A percentile compares a stretch with the other conserved stretches of the same genome.
These are phyloP conservation scores for Leishmania guyanensis DNA, from an alignment of 208 protist genomes.

Conservation along the genomic window DNA sequence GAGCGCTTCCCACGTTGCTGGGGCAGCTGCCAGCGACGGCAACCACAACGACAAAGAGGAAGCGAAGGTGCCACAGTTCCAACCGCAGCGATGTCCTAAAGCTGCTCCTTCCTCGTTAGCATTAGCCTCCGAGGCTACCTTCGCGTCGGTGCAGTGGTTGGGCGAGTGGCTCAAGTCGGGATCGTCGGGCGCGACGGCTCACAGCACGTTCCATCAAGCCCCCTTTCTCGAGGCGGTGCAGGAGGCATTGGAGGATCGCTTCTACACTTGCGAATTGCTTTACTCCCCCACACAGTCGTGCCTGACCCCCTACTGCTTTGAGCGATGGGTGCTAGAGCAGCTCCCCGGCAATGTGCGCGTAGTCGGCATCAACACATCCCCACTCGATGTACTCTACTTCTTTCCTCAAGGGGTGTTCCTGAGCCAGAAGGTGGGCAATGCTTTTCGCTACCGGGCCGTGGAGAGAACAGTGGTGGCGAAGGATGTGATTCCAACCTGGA, in stretches of 20 bases:
- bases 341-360: constrained; percentile 64
- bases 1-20: neutral
- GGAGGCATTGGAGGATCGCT: constrained; percentile 26
- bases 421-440: constrained; percentile 64
- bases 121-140: neutral
- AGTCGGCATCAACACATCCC: constrained; percentile 68
- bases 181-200: neutral
- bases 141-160: neutral
- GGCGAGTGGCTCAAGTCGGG: neutral
- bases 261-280: constrained; percentile 43
- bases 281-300: constrained; percentile 41
- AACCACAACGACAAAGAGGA: neutral
- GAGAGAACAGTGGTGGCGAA: constrained; percentile 48
- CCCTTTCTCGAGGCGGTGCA: constrained; percentile 30
- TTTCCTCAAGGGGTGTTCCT: constrained; percentile 78
- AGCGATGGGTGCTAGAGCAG: constrained; percentile 53
- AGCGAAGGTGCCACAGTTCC: neutral
- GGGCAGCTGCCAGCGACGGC: neutral
- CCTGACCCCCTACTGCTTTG: constrained; percentile 41
- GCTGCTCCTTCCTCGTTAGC: neutral
- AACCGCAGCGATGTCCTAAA: neutral
- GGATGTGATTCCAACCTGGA: constrained; percentile 19
- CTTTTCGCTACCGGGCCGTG: constrained; percentile 68
- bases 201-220: neutral
- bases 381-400: constrained; percentile 62